A percentile compares a stretch with the other conserved stretches of the same genome.
phyloP scores from a whole-genome alignment of 768 basidiomycete species.

The Goffeauzyma gilvescens region DNA sequence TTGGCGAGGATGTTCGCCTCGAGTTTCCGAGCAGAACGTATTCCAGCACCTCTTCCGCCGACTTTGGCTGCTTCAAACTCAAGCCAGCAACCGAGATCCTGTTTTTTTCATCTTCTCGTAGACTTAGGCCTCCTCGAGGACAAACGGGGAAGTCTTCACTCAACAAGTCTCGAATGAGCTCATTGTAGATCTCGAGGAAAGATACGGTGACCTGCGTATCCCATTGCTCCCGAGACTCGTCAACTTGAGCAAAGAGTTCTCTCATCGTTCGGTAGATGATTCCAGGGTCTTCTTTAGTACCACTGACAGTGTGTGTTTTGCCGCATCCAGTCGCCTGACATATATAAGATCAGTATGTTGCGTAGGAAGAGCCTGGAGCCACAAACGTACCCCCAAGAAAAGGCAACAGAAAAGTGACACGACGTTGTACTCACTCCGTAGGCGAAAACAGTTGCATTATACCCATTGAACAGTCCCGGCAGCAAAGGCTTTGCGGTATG shows the following conservation, averaged over 20 bases:
- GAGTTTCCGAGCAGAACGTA: constrained; percentile 77
- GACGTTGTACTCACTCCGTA: constrained; percentile 80
- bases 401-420: neutral
- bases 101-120: constrained; percentile 73
- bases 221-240: constrained; percentile 67
- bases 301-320: constrained; percentile 97
- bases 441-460: constrained; percentile 92
- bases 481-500: constrained; percentile 61
- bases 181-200: constrained; percentile 97
- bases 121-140: constrained; percentile 72
- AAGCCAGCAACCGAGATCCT: constrained; percentile 69
- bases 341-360: neutral
- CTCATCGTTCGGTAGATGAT: constrained; percentile 94
- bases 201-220: constrained; percentile 76
- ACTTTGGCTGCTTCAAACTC: constrained; percentile 56
- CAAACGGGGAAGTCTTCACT: constrained; percentile 42
- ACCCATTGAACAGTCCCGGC: constrained; percentile 71
- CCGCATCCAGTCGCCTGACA: constrained; percentile 96
- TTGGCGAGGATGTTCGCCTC: constrained; percentile 76
- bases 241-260: constrained; percentile 82
- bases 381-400: constrained; percentile 8
- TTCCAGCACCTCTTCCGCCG: constrained; percentile 81
- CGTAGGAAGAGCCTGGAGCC: neutral
- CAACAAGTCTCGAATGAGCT: constrained; percentile 90
- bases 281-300: constrained; percentile 67